Base-by-base conservation (phyloP, 192 early-diverging fungal species). In the Coemansia sp. region DNA sequence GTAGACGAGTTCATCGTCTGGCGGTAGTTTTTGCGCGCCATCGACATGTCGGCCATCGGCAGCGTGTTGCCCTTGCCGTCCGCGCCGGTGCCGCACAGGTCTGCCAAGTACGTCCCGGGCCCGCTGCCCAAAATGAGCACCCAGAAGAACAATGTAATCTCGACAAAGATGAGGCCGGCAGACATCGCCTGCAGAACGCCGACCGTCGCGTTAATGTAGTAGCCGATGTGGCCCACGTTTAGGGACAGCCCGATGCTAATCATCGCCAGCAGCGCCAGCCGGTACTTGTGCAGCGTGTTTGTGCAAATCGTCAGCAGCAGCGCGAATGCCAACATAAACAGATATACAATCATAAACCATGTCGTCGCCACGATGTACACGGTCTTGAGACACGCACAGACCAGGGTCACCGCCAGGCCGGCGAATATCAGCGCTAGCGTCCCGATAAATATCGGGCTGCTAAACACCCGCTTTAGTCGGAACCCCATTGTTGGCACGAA, bases 101-200 rank as follows among this genome's bases (percentile, higher is more conserved):
- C 70, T 8, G 77, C 69, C 49, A 75, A 28, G 45, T 80, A 71
- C 2, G 86, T 86, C 2, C 85, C 81, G 1, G 84, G 82, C 24
- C 83, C 84, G 66, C 83, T 80, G 30, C 88, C 89, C 47, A 91
- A 83, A n/a, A 80, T 75, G 22, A 87, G 64, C 24, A 89, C 71
- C 89, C 87, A 91, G 25, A 87, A 67, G 60, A 88, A 83, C 64
- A 77, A 43, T 77, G 67, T 69, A 38, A 78, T 73, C 16, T 73
- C 64, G 6, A 70, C 76, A 51, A 81, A 78, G 16, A 82, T 82
- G 23, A 78, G 67, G 9, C 81, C 76, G 22, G 75, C 81, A 1
- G 71, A 65, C 64, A 77, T 68, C 19, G 74, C 71, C 55, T 82
- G 81, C 50, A 73, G 48, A n/a, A 51, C 59, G 12, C 65, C 69